Evolutionary conservation across 768 basidiomycete species (phyloP).

Genomic region (Russula compacta): DNA sequence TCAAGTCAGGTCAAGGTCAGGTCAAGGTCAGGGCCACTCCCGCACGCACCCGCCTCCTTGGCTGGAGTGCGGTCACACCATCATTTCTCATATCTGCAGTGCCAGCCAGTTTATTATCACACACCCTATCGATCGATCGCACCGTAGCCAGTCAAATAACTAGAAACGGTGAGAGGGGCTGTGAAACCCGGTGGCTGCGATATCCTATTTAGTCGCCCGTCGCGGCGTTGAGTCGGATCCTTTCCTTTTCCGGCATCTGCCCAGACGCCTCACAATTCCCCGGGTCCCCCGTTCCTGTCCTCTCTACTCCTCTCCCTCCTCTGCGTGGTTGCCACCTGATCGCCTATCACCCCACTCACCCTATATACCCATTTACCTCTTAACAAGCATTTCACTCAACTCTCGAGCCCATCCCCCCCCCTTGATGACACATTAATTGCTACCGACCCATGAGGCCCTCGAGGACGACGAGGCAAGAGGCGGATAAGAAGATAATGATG

Average conservation of each 20-base stretch:
- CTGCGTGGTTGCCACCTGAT: slow-evolving; percentile 12
- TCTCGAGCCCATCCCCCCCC: background rate
- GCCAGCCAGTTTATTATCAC: background rate
- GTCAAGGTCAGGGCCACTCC: slow-evolving; percentile 8
- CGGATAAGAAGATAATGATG: background rate
- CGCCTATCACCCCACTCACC: background rate
- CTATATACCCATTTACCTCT: background rate
- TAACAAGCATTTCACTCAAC: background rate
- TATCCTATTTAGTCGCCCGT: slow-evolving; percentile 14
- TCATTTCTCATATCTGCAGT: slow-evolving; percentile 2
- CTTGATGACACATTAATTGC: background rate
- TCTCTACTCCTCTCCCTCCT: slow-evolving; percentile 21
- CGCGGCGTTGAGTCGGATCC: slow-evolving; percentile 26
- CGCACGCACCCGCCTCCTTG: background rate
- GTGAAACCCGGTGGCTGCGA: slow-evolving; percentile 10
- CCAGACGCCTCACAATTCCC: slow-evolving; percentile 12
- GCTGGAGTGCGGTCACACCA: background rate
- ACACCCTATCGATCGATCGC: slow-evolving; percentile 5
- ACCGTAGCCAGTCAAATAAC: background rate
- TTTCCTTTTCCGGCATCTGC: slow-evolving; percentile 21
- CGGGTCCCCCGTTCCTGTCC: slow-evolving; percentile 22
- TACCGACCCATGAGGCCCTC: background rate
- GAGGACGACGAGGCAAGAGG: too few species aligned
- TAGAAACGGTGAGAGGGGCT: slow-evolving; percentile 11
- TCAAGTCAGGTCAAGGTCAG: background rate